These are phyloP conservation scores for Oryza rufipogon DNA, from an alignment of 176 grass and related monocot genomes.

Conservation along the genomic window DNA sequence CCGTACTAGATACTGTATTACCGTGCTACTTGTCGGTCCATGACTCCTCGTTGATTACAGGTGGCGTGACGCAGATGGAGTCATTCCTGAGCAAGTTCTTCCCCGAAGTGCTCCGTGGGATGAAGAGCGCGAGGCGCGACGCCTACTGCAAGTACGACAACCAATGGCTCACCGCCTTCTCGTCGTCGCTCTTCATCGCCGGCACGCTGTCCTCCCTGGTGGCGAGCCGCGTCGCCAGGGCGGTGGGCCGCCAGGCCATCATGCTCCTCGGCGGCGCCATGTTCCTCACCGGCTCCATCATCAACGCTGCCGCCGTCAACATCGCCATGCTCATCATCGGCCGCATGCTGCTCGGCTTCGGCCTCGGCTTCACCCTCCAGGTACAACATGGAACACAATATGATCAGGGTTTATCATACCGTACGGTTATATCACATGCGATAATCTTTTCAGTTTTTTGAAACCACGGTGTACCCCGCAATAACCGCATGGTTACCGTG, in stretches of 20 bases:
- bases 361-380: slow-evolving; percentile 51
- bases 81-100: slow-evolving; percentile 63
- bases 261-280: slow-evolving; percentile 55
- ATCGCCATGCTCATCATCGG: slow-evolving; percentile 69
- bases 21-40: too few relatives aligned
- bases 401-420: too few relatives aligned
- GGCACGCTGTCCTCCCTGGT: slow-evolving; percentile 39
- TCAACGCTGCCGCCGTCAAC: slow-evolving; percentile 55
- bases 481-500: too few relatives aligned
- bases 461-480: too few relatives aligned
- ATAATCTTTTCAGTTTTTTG: too few relatives aligned
- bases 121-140: slow-evolving; percentile 9
- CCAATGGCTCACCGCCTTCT: slow-evolving; percentile 56
- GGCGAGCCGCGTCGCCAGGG: slow-evolving; percentile 45
- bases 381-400: not conserved
- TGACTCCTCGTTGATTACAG: not conserved
- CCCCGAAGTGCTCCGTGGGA: slow-evolving; percentile 43
- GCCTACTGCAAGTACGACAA: slow-evolving; percentile 62
- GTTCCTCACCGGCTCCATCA: slow-evolving; percentile 44
- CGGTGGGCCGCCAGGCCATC: slow-evolving; percentile 40
- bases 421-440: too few relatives aligned
- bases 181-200: slow-evolving; percentile 62
- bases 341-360: slow-evolving; percentile 60
- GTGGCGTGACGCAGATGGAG: slow-evolving; percentile 64
- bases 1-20: not conserved